phyloP scores from a whole-genome alignment of 2,329 filamentous ascomycete genomes.

The Trichoderma guizhouense region DNA sequence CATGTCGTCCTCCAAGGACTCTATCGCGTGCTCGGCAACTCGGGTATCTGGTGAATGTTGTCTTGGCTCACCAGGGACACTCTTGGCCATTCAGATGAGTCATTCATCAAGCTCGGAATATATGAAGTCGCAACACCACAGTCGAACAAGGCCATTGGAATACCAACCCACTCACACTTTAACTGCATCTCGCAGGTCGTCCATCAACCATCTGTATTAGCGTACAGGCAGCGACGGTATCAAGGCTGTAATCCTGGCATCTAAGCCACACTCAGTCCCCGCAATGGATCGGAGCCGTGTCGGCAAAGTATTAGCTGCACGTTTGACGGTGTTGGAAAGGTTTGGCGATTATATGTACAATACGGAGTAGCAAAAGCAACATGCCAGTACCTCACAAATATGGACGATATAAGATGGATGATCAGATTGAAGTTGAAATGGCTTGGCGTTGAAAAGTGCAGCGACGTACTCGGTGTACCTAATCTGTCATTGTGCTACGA shows the following conservation, averaged over 20 bases:
- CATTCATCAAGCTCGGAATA: background rate
- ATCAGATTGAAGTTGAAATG: background rate
- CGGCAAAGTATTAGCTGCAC: background rate
- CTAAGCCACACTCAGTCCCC: background rate
- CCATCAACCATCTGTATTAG: background rate
- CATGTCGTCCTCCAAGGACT: background rate
- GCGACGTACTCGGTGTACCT: background rate
- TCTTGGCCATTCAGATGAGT: background rate
- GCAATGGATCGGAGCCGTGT: background rate
- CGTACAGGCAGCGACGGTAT: background rate
- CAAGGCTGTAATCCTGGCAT: background rate
- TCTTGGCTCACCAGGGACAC: background rate
- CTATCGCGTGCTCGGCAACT: conserved; percentile 10
- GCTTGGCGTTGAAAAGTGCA: background rate
- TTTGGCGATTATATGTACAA: background rate
- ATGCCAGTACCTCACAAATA: background rate
- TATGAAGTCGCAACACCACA: background rate
- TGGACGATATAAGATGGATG: background rate
- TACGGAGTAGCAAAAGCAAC: background rate
- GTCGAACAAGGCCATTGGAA: background rate
- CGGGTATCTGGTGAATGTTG: background rate
- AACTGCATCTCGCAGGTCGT: background rate
- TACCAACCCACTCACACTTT: background rate
- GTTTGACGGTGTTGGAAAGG: background rate
- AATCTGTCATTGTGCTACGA: background rate